Percentiles rank a stretch among this genome's conserved stretches.
These are phyloP conservation scores for Raddia guianensis DNA, from an alignment of 176 grass and related monocot genomes.

Conservation along the genomic window DNA sequence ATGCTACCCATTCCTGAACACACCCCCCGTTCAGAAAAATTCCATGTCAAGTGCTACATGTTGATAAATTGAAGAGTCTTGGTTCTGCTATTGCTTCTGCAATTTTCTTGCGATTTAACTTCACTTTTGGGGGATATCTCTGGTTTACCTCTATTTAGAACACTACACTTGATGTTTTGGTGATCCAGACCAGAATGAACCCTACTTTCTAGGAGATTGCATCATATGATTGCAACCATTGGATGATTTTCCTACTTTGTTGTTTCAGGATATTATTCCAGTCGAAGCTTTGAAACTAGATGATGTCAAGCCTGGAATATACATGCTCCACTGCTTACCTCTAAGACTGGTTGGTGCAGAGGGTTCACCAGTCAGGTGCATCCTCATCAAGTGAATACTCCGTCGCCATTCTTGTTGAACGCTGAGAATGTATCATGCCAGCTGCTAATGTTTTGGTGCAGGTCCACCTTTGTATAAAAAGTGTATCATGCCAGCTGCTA, in stretches of 20 bases:
- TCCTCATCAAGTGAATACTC: conserved; percentile 69
- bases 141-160: conserved; percentile 13
- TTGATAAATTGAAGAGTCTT: conserved; percentile 9
- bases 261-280: conserved; percentile 70
- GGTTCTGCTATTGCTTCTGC: conserved; percentile 1
- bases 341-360: conserved; percentile 64
- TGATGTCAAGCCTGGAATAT: conserved; percentile 61
- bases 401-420: neutral
- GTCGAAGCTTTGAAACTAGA: conserved; percentile 84
- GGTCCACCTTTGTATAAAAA: neutral
- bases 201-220: neutral
- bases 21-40: conserved; percentile 14
- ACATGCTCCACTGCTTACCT: conserved; percentile 79
- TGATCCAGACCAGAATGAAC: conserved; percentile 2
- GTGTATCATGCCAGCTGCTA: neutral
- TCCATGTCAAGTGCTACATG: neutral
- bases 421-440: neutral
- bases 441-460: neutral
- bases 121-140: neutral
- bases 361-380: conserved; percentile 84
- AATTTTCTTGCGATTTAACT: neutral
- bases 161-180: neutral
- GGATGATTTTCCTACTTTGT: conserved; percentile 25
- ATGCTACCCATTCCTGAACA: conserved; percentile 7
- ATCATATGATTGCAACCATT: neutral